A percentile compares a stretch with the other conserved stretches of the same genome.
These are phyloP conservation scores for Pseudodiploospora longispora DNA, from an alignment of 2,329 filamentous ascomycete genomes.

Conservation along the genomic window DNA sequence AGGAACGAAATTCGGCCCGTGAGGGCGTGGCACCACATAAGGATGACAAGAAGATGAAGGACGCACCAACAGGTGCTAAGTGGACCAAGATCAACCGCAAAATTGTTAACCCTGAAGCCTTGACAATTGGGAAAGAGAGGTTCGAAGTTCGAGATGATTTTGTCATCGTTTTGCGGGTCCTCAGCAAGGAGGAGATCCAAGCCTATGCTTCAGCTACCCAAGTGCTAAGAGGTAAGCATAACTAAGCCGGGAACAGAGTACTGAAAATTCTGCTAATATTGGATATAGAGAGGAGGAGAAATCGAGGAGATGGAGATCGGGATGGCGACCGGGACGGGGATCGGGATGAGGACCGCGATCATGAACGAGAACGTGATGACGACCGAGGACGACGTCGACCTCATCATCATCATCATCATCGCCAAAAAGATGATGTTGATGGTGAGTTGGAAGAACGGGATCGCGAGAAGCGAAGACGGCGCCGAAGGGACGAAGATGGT, in stretches of 20 bases:
- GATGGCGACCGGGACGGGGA: slow-evolving; percentile 13
- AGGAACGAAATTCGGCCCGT: slow-evolving; percentile 72
- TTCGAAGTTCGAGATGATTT: slow-evolving; percentile 90
- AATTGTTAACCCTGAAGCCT: slow-evolving; percentile 80
- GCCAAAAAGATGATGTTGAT: slow-evolving; percentile 22
- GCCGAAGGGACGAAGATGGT: slow-evolving; percentile 14
- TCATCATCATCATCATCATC: slow-evolving; percentile 24
- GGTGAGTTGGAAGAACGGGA: slow-evolving; percentile 3
- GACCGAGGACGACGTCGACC: slow-evolving; percentile 7
- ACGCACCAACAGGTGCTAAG: slow-evolving; percentile 68
- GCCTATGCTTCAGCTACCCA: slow-evolving; percentile 75
- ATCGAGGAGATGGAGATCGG: slow-evolving; percentile 21
- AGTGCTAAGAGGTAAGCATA: slow-evolving; percentile 63
- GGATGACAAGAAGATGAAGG: slow-evolving; percentile 63
- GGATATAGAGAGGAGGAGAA: slow-evolving; percentile 23
- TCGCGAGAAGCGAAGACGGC: slow-evolving; percentile 14
- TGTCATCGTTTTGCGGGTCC: slow-evolving; percentile 82
- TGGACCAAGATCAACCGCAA: slow-evolving; percentile 92
- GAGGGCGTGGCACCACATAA: slow-evolving; percentile 94
- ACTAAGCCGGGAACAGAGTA: slow-evolving; percentile 2
- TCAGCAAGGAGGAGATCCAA: slow-evolving; percentile 85
- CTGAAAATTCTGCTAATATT: no score
- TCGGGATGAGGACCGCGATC: slow-evolving; percentile 20
- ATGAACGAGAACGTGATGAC: slow-evolving; percentile 12
- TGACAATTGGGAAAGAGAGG: slow-evolving; percentile 79